phyloP scores from a whole-genome alignment of 345 rosid species.

The Eucalyptus pumila region DNA sequence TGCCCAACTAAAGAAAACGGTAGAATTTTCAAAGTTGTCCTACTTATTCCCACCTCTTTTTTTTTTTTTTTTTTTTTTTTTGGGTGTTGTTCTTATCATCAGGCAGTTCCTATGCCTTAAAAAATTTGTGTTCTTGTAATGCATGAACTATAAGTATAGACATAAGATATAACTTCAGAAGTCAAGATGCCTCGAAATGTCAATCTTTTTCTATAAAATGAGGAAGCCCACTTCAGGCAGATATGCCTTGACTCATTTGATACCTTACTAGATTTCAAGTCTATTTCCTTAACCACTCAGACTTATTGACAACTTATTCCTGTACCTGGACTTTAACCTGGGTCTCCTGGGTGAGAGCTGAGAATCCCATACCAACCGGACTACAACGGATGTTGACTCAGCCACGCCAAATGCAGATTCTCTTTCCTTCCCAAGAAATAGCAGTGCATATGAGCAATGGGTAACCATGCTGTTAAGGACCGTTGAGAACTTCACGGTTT shows the following conservation, averaged over 20 bases:
- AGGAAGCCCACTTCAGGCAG: background rate
- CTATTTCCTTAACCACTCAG: background rate
- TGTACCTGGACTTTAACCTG: background rate
- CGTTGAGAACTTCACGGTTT: background rate
- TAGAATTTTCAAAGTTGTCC: slow-evolving; percentile 2
- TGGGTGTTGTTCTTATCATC: background rate
- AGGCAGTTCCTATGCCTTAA: background rate
- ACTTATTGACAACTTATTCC: background rate
- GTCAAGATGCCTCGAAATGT: background rate
- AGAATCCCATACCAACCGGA: background rate
- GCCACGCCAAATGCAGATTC: background rate
- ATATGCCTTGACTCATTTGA: background rate
- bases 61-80: background rate
- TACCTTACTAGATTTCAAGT: background rate
- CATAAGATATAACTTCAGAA: background rate
- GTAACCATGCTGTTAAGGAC: background rate
- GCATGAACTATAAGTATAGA: background rate
- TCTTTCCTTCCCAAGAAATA: background rate
- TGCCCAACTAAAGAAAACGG: slow-evolving; percentile 79
- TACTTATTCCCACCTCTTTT: background rate
- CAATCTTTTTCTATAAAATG: background rate
- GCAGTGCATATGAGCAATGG: background rate
- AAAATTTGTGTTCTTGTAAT: background rate
- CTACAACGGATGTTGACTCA: background rate
- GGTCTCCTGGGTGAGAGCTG: background rate